These are phyloP conservation scores for Emmonsia crescens DNA, from an alignment of 2,329 filamentous ascomycete genomes.

Conservation along the genomic window DNA sequence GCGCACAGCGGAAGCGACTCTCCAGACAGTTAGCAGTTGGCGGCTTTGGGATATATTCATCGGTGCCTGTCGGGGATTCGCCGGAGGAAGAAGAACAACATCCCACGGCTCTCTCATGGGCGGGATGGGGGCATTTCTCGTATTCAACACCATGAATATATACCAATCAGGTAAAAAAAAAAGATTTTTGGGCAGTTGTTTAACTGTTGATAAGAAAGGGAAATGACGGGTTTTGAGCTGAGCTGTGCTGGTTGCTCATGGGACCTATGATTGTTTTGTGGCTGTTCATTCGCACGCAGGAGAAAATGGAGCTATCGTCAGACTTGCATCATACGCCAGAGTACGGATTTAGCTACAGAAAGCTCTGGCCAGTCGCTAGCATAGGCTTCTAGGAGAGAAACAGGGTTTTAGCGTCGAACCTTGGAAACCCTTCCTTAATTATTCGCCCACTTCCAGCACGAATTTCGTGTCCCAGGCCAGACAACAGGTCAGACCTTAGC, in stretches of 20 bases:
- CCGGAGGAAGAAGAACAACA: neutral
- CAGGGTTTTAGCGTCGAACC: neutral
- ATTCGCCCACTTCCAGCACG: no score
- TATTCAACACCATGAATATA: neutral
- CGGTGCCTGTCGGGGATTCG: neutral
- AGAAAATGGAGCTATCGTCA: neutral
- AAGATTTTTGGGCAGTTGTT: neutral
- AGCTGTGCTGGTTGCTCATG: neutral
- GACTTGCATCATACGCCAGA: neutral
- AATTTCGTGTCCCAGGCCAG: no score
- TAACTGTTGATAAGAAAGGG: neutral
- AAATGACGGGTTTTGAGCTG: neutral
- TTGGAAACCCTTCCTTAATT: no score
- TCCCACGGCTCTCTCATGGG: neutral
- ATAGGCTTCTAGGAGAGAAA: no score
- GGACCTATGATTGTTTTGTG: neutral
- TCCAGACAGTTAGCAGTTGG: neutral
- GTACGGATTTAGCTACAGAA: no score
- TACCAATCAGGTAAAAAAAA: neutral
- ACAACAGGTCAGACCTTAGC: no score
- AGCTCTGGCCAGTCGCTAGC: no score
- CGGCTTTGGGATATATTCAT: neutral
- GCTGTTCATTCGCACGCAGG: neutral
- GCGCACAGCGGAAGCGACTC: neutral
- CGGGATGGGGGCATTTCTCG: neutral